These are phyloP conservation scores for Fragaria iinumae DNA, from an alignment of 306 rosid species.

Conservation along the genomic window DNA sequence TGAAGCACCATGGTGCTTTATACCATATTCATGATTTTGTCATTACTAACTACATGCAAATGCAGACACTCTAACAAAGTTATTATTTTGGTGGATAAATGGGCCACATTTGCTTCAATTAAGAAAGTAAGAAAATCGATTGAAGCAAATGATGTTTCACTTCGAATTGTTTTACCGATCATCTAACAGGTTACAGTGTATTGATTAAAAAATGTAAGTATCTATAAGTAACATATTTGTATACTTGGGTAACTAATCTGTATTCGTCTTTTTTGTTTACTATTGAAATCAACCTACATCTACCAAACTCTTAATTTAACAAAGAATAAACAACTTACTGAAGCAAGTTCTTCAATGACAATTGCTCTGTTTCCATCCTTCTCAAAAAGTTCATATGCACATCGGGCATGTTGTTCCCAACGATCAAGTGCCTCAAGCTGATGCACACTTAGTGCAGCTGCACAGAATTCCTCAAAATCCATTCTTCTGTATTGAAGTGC, in stretches of 20 bases:
- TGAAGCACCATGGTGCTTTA: background rate
- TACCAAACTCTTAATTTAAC: background rate
- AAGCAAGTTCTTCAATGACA: constrained; percentile 94
- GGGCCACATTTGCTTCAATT: background rate
- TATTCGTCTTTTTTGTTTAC: background rate
- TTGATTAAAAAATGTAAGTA: background rate
- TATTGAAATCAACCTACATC: background rate
- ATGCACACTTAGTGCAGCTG: constrained; percentile 87
- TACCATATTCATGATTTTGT: constrained; percentile 3
- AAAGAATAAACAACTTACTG: constrained; percentile 51
- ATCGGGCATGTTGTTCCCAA: constrained; percentile 96
- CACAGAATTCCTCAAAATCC: constrained; percentile 98
- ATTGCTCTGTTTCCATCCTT: constrained; percentile 94
- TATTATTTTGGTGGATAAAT: background rate
- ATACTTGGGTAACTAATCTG: background rate
- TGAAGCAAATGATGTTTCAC: background rate
- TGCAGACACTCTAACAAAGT: background rate
- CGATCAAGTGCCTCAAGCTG: constrained; percentile 97
- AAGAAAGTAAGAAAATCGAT: background rate
- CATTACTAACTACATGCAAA: background rate
- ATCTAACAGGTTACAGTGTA: background rate
- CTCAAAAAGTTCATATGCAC: constrained; percentile 92
- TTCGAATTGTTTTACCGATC: background rate
- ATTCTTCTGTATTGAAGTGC: constrained; percentile 93
- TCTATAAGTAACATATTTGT: background rate